Evolutionary conservation across 805 yeast species (phyloP), one percentile per base, ranked within the genome.

Genomic region (Zygosaccharomyces siamensis): DNA sequence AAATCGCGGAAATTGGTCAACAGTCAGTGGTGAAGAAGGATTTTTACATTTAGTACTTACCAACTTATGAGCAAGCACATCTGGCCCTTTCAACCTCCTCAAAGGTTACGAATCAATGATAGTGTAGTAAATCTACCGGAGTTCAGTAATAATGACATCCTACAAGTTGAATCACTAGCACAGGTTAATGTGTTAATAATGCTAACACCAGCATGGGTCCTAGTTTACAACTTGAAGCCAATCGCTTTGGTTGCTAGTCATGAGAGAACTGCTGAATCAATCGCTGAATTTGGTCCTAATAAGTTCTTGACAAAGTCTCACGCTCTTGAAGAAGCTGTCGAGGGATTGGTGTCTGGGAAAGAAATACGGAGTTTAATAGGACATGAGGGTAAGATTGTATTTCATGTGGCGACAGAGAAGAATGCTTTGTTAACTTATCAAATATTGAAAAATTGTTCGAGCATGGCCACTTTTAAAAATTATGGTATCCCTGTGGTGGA

Each of bases 141-240:
- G 6, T 32, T 52, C 7, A 41, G 53, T 27, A 59, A 60, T 42
- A 52, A 56, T 42, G 53, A 55, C 30, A 61, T 66, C 6, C 24
- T 63, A 5, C 60, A 63, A 43, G 52, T 63, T 3, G 32, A 61
- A 6, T 16, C 60, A 7, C 26, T 66, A 10, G 61, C 64, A 4
- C 57, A 59, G 28, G 51, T 60, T 5, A 67, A 67, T 49, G 51
- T 60, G 7, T 35, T 63, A 31, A 46, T 66, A 4, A 43, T 64
- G 32, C 47, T 66, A 18, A 66, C 69, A 3, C 51, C 58, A 7
- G 54, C 58, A 3, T 56, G 68, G 45, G 57, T 66, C 4, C 46
- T 65, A 20, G 50, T 63, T 7, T 67, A 67, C 45, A 64, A 67
- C 46, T 52, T 55, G 39, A 67, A 64, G 47, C 71, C 71, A 23